Percentiles rank a stretch among this genome's conserved stretches.
Evolutionary conservation across 257 asterid genomes (phyloP).

Genomic region (Plantago elongata): DNA sequence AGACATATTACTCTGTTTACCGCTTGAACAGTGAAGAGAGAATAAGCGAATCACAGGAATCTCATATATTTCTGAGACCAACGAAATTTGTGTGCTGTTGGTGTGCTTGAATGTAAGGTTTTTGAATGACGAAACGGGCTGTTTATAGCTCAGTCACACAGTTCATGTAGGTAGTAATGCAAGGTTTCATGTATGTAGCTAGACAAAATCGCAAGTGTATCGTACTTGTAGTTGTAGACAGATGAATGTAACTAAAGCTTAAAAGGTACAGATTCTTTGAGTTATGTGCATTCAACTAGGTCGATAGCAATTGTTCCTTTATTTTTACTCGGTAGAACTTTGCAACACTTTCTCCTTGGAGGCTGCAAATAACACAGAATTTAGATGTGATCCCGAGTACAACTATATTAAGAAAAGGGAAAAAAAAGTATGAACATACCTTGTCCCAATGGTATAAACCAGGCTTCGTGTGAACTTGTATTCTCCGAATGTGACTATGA

Average conservation of each 20-base stretch:
- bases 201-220: too few species aligned
- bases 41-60: neutral
- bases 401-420: neutral
- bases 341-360: conserved; percentile 82
- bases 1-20: neutral
- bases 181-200: too few species aligned
- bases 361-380: conserved; percentile 38
- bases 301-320: conserved; percentile 1
- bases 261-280: too few species aligned
- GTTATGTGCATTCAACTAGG: neutral
- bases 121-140: neutral
- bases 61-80: neutral
- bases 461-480: conserved; percentile 45
- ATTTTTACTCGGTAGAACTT: conserved; percentile 24
- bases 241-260: too few species aligned
- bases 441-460: conserved; percentile 47
- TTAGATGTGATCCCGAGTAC: neutral
- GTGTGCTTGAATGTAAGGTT: conserved; percentile 1
- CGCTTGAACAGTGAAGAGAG: neutral
- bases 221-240: too few species aligned
- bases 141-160: neutral
- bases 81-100: neutral
- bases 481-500: conserved; percentile 20
- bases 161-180: too few species aligned
- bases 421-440: conserved; percentile 29